Conservation (phyloP, 257 asterid genomes). For the Avicennia marina region DNA sequence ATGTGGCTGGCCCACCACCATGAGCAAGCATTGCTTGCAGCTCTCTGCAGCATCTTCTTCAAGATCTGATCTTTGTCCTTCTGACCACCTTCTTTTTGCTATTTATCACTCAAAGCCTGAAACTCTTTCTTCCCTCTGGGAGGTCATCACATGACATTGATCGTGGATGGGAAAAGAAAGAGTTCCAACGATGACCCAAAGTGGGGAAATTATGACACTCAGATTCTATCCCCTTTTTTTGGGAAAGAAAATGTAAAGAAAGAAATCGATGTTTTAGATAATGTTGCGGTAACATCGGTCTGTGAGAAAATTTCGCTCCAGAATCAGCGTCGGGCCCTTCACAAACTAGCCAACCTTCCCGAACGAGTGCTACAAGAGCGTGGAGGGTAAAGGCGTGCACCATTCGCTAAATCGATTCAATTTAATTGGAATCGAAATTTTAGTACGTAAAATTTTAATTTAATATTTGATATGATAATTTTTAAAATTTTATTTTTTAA, state of each 20-base stretch:
- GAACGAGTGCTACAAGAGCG: conserved; percentile 2
- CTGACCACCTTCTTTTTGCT: too few species aligned
- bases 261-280: conserved; percentile 12
- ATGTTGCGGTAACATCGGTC: conserved; percentile 19
- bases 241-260: conserved; percentile 8
- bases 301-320: conserved; percentile 49
- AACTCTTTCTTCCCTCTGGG: conserved; percentile 11
- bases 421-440: too few species aligned
- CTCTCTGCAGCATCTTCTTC: conserved; percentile 60
- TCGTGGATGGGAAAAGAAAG: conserved; percentile 24
- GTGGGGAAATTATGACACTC: background rate
- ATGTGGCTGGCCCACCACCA: conserved; percentile 76
- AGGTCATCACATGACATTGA: conserved; percentile 14
- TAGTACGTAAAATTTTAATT: too few species aligned
- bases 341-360: conserved; percentile 9
- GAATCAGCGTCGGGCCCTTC: conserved; percentile 35
- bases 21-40: conserved; percentile 58
- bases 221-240: background rate
- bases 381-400: too few species aligned
- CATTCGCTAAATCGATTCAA: too few species aligned
- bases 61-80: too few species aligned
- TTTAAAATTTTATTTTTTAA: too few species aligned
- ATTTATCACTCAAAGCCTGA: too few species aligned
- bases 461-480: too few species aligned
- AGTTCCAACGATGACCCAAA: conserved; percentile 17